phyloP scores from a whole-genome alignment of 345 rosid species.

The Lepidium africanum region DNA sequence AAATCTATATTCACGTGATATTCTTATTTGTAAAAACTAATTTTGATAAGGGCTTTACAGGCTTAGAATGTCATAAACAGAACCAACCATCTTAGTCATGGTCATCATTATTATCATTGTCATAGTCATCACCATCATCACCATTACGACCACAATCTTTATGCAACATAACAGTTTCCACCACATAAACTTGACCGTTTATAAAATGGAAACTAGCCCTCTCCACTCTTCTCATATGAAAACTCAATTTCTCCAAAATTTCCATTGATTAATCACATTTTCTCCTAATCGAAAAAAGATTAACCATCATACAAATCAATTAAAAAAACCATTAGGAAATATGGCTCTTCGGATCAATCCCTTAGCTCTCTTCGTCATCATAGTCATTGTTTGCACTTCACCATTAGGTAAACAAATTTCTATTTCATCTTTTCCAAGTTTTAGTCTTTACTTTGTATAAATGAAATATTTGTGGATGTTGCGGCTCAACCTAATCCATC shows the following conservation, averaged over 20 bases:
- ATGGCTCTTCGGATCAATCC: conserved; percentile 44
- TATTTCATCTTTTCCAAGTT: not conserved
- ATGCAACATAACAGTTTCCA: conserved; percentile 19
- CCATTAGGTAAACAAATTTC: conserved; percentile 16
- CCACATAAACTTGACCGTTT: conserved; percentile 20
- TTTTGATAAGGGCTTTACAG: conserved; percentile 16
- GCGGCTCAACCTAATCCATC: not conserved
- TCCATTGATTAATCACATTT: not conserved
- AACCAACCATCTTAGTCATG: conserved; percentile 27
- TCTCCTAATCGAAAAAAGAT: not conserved
- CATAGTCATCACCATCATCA: conserved; percentile 17
- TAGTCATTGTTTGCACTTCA: conserved; percentile 32
- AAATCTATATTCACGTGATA: conserved; percentile 5
- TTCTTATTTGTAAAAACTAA: not conserved
- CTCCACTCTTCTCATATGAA: conserved; percentile 12
- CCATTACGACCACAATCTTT: conserved; percentile 2
- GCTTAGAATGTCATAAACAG: conserved; percentile 12
- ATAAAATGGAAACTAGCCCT: conserved; percentile 26
- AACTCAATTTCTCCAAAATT: not conserved
- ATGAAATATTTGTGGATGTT: not conserved
- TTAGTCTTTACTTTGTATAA: not conserved
- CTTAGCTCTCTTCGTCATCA: conserved; percentile 30
- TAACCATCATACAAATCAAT: not conserved
- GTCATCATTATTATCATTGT: conserved; percentile 24
- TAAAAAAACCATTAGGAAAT: not conserved